Percentiles rank a stretch among this genome's conserved stretches.
Conservation (phyloP, 2,329 filamentous ascomycete species). For the Proliferodiscus dingleyae region DNA sequence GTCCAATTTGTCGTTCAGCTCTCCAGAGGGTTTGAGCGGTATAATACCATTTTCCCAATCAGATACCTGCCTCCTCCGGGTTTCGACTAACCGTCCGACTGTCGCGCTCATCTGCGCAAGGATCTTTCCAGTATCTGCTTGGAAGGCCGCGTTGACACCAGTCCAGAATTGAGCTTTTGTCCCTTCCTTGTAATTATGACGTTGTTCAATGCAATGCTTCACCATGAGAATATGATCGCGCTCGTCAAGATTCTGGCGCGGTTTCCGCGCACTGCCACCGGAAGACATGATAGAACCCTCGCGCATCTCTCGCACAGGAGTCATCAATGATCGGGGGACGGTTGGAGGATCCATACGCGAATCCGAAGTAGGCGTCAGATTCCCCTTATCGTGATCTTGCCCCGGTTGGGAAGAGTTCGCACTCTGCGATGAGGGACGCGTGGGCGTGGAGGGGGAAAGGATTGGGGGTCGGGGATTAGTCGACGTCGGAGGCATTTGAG, state of each 20-base stretch:
- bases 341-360: slow-evolving; percentile 30
- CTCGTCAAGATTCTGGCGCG: slow-evolving; percentile 31
- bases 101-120: slow-evolving; percentile 33
- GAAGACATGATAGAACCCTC: slow-evolving; percentile 28
- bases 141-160: slow-evolving; percentile 28
- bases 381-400: slow-evolving; percentile 19
- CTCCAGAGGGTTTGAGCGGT: slow-evolving; percentile 28
- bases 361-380: slow-evolving; percentile 24
- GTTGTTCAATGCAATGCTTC: slow-evolving; percentile 29
- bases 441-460: slow-evolving; percentile 26
- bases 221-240: slow-evolving; percentile 30
- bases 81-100: slow-evolving; percentile 29
- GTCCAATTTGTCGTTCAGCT: slow-evolving; percentile 29
- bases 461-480: slow-evolving; percentile 23
- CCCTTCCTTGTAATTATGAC: slow-evolving; percentile 29
- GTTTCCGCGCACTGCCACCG: slow-evolving; percentile 29
- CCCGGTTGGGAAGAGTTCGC: too few species aligned
- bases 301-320: slow-evolving; percentile 28
- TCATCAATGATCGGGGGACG: slow-evolving; percentile 27
- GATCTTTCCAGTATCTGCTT: slow-evolving; percentile 28
- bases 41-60: slow-evolving; percentile 32
- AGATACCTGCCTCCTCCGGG: slow-evolving; percentile 27
- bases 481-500: slow-evolving; percentile 25
- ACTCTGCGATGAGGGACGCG: slow-evolving; percentile 17
- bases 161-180: slow-evolving; percentile 32